Evolutionary conservation across 2,329 filamentous ascomycete genomes (phyloP), one percentile per base, ranked within the genome.

Genomic region (Ophidiomyces ophidiicola): DNA sequence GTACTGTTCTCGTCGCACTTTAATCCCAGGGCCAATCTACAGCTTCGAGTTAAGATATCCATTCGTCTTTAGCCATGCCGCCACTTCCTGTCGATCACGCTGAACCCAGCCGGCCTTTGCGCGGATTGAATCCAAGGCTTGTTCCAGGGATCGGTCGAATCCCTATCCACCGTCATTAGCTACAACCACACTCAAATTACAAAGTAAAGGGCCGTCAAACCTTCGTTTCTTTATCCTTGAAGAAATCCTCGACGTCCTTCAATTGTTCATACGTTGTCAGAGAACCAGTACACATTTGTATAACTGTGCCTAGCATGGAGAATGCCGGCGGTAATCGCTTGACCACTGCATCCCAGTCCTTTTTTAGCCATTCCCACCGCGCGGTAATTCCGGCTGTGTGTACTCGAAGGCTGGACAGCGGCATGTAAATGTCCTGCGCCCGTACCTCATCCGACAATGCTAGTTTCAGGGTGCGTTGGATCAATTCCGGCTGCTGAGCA

Each of bases 381-480:
- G 82, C 82, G 42, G 82, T 68, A 41, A 93, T 81, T 49, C 88
- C 88, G 30, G 78, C 76, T 5, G 76, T 66, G 56, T 92, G 84
- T 38, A 74, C 74, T 43, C 87, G 76, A 19, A 96, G 72, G 5
- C 82, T 82, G 23, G 76, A 74, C 26, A 90, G 74, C 1, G 88
- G 87, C 57, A 94, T 77, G 65, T 94, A 94, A 48, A 94, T 78
- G 59, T 96, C 88, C 61, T 94, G 88, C 48, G 82, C 85, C 69
- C 92, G 93, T 62, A 94, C 81, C 49, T 93, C 80, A 45, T 79
- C 76, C 57, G 77, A 76, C 42, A 87, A 71, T 21, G 86, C 71
- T 46, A 94, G 69, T 20, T 68, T 72, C 10, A 96, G 71, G 2
- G 86, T 88, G 45, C 76, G 76, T 66, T 90, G 68, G 58, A 94